Base-by-base conservation (phyloP, 495 filamentous ascomycete species). In the Hapsidospora chrysogenum region DNA sequence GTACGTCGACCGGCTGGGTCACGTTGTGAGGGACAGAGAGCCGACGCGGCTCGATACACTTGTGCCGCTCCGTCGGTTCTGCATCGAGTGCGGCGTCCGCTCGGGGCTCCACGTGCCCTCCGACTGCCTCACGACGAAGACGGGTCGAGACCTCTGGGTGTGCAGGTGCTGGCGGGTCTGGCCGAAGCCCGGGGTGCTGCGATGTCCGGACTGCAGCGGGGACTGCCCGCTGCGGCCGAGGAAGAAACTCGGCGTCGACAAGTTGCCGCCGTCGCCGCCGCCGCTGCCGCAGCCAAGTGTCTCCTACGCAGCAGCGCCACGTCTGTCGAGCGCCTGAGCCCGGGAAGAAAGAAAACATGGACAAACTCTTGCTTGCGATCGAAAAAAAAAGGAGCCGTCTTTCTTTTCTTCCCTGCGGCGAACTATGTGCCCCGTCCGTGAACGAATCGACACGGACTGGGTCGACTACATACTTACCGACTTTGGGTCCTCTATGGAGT, bases 1-100 rank as follows among this genome's bases (percentile, higher is more conserved):
- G 20, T 23, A 31, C 22, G 20, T 39, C 29, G 37, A 39, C 16
- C 8, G 23, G 17, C 20, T 25, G 3, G 22, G 33, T 1, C 33
- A 27, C 15, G n/a, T 27, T 9, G 33, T 38, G 15, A 41, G 44
- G 18, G 41, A 45, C 0, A 18, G 32, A 16, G 28, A 42, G 14
- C 37, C 36, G 11, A 15, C 36, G 9, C 33, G 40, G 0, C 4
- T 4, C 1, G 41, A 33, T 8, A 31, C 36, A 20, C 34, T 44
- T 13, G 37, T 51, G 2, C 36, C 41, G 17, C 33, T 51, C 18
- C 42, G 48, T 5, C 32, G 48, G 13, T 51, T 48, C 35, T 51
- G 48, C 39, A 46, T 51, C 27, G 9, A 16, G 14, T 48, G 48
- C 32, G 48, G 48, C 0, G 43, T 51, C 16, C 38, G 33, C 10